Evolutionary conservation across 768 basidiomycete species (phyloP), one percentile per base, ranked within the genome.

Genomic region (Suillus sp.): DNA sequence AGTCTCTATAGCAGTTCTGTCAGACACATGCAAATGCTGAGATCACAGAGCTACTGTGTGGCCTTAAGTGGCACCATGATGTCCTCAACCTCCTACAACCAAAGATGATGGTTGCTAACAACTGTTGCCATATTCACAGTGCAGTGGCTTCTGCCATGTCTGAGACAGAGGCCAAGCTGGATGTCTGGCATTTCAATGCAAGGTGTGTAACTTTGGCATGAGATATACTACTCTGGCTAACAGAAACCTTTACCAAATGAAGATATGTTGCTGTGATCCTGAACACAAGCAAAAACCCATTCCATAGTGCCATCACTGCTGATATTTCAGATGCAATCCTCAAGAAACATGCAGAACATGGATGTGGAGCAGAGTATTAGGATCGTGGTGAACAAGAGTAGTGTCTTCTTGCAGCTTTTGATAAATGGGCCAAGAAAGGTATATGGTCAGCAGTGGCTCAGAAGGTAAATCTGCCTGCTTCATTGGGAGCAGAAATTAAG

Each of bases 121-220:
- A 72, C 43, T 71, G 72, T 50, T 72, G 70, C 54, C 62, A 64
- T 14, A 61, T 70, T 2, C 48, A 43, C 7, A 27, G 16, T 1
- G 59, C 68, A 1, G 34, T 71, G 8, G 5, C 35, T 5, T n/a
- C 43, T 0, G 64, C 59, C 2, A 62, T 72, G 40, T 64, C 66
- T 1, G 9, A 62, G 4, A 60, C 38, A 0, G 51, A 43, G 10
- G 61, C 64, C 7, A 25, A 63, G 2, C 64, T 67, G 0, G 70
- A 72, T 45, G 64, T 71, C 0, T 71, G 63, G 61, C 71, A 72
- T 25, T 67, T 70, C 7, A 56, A 66, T 3, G 50, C 61, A 40
- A 48, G 71, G 70, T 71, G 55, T 47, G 51, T 20, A n/a, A 8
- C 22, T 25, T 37, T 3, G 9, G 42, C 45, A 25, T 25, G 4